Percentiles rank a stretch among this genome's conserved stretches.
Evolutionary conservation across 306 rosid species (phyloP).

Genomic region (Trifolium subterraneum): DNA sequence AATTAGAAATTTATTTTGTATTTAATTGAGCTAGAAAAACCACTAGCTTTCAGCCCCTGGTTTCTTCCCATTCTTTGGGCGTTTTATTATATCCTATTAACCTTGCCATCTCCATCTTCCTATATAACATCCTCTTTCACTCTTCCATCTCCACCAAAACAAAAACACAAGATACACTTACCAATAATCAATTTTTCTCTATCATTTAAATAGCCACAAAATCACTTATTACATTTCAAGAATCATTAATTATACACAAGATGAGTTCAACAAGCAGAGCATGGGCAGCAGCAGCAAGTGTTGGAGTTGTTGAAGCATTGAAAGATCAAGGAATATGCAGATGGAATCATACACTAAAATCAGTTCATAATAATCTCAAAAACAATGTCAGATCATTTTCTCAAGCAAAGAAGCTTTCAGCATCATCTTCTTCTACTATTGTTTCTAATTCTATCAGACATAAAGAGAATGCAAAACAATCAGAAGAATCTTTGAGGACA

Average conservation of each 20-base stretch:
- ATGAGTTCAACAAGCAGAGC: constrained; percentile 49
- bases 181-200: neutral
- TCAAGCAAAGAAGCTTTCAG: constrained; percentile 46
- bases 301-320: constrained; percentile 53
- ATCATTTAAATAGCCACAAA: neutral
- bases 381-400: constrained; percentile 42
- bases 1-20: too few relatives aligned
- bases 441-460: constrained; percentile 39
- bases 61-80: too few relatives aligned
- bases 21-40: too few relatives aligned
- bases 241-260: neutral
- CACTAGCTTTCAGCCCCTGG: too few relatives aligned
- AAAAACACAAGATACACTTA: too few relatives aligned
- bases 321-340: constrained; percentile 72
- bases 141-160: too few relatives aligned
- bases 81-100: too few relatives aligned
- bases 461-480: constrained; percentile 42
- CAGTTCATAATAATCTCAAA: constrained; percentile 48
- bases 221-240: neutral
- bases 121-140: too few relatives aligned
- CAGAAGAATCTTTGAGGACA: constrained; percentile 67
- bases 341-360: constrained; percentile 51
- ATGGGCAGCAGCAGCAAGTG: constrained; percentile 50
- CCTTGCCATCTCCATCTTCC: too few relatives aligned
- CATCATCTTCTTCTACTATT: constrained; percentile 49